Percentiles rank a stretch among this genome's conserved stretches.
Conservation (phyloP, 495 filamentous ascomycete genomes). For the Neurospora sp. region DNA sequence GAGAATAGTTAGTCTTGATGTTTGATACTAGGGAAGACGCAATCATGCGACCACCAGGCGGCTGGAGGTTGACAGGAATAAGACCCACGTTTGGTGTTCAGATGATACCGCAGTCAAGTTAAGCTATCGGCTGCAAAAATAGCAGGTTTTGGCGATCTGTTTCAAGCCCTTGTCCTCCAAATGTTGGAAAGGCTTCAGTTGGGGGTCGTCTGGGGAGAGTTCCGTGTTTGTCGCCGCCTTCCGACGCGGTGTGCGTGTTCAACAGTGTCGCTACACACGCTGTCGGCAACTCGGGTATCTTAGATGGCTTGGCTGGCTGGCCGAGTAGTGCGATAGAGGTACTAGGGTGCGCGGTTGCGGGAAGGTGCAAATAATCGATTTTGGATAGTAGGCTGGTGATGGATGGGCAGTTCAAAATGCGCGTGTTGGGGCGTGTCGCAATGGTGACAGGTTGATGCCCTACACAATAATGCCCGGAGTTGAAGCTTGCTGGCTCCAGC, state of each 20-base stretch:
- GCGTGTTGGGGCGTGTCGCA: background rate
- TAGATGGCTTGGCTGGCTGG: background rate
- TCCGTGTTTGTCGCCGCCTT: background rate
- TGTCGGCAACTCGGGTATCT: background rate
- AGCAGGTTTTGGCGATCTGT: background rate
- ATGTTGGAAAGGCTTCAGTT: background rate
- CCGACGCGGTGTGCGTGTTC: background rate
- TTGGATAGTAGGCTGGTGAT: background rate
- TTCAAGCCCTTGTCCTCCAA: background rate
- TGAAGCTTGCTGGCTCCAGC: background rate
- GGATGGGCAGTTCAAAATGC: background rate
- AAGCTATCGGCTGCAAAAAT: background rate
- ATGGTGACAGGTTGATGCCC: background rate
- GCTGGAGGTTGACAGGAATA: background rate
- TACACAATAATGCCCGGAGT: background rate
- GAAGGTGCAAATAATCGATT: background rate
- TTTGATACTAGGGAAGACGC: slow-evolving; percentile 2
- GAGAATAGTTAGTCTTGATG: slow-evolving; percentile 5
- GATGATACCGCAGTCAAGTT: slow-evolving; percentile 5
- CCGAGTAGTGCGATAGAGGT: background rate
- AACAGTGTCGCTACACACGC: background rate
- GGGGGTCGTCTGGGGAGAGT: background rate
- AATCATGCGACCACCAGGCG: slow-evolving; percentile 4
- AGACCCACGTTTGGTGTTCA: slow-evolving; percentile 5
- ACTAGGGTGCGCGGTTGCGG: background rate